Percentiles rank a stretch among this genome's conserved stretches.
phyloP scores from a whole-genome alignment of 768 basidiomycete genomes.

The Podaxis sp. region DNA sequence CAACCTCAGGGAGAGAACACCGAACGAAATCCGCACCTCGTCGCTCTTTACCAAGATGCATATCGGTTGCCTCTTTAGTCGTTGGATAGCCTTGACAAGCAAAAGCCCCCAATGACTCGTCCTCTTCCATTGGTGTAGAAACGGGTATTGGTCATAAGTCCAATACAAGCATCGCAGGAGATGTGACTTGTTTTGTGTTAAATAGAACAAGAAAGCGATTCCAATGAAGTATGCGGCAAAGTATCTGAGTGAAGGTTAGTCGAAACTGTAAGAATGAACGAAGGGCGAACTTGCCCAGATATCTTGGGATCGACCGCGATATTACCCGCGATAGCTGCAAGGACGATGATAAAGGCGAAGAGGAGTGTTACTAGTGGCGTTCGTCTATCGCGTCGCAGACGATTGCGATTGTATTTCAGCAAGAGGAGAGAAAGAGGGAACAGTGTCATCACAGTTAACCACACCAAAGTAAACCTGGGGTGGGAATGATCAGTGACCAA shows the following conservation, averaged over 20 bases:
- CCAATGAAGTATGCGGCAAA: conserved; percentile 62
- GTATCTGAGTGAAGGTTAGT: conserved; percentile 40
- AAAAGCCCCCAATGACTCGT: conserved; percentile 42
- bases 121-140: conserved; percentile 38
- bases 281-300: conserved; percentile 42
- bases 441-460: conserved; percentile 63
- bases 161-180: conserved; percentile 58
- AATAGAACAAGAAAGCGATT: conserved; percentile 45
- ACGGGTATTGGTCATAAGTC: conserved; percentile 60
- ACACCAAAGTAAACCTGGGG: conserved; percentile 62
- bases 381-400: conserved; percentile 43
- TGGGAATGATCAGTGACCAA: conserved; percentile 5
- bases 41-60: conserved; percentile 65
- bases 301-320: conserved; percentile 56
- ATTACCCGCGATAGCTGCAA: conserved; percentile 56
- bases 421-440: conserved; percentile 63
- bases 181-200: conserved; percentile 53
- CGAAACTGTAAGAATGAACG: background rate
- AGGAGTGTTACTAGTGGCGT: conserved; percentile 43
- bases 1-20: background rate
- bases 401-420: conserved; percentile 65
- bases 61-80: conserved; percentile 51
- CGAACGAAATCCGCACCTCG: conserved; percentile 43
- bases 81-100: conserved; percentile 45
- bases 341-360: conserved; percentile 40